Percentiles rank a stretch among this genome's conserved stretches.
These are phyloP conservation scores for Eragrostis nindensis DNA, from an alignment of 176 grass and related monocot species.

Conservation along the genomic window DNA sequence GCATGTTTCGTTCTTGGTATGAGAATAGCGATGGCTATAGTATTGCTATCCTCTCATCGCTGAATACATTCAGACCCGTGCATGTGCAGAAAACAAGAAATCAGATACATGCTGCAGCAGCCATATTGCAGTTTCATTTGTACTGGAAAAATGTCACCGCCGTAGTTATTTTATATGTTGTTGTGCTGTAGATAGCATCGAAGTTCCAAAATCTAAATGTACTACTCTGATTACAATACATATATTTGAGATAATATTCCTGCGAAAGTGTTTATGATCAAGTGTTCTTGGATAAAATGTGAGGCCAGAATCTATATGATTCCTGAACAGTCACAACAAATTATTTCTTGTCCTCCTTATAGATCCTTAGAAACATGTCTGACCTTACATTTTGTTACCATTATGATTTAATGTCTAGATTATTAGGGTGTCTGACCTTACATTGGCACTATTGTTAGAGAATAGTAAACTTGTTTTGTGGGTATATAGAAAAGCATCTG, in stretches of 20 bases:
- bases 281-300: conserved; percentile 20
- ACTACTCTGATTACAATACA: background rate
- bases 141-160: background rate
- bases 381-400: background rate
- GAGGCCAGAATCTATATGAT: background rate
- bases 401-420: background rate
- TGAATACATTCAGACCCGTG: background rate
- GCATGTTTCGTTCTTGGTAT: background rate
- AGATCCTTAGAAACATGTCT: conserved; percentile 21
- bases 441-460: background rate
- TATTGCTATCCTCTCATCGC: conserved; percentile 32
- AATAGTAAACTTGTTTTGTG: conserved; percentile 5
- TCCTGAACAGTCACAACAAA: conserved; percentile 20
- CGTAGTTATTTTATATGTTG: background rate
- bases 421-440: background rate
- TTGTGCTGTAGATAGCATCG: background rate
- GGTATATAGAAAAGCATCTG: background rate
- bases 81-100: conserved; percentile 13
- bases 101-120: background rate
- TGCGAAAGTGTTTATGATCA: background rate
- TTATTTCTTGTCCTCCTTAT: conserved; percentile 12
- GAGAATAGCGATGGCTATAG: background rate
- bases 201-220: background rate
- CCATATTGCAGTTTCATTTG: conserved; percentile 19
- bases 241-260: background rate